phyloP scores from a whole-genome alignment of 202 grass and related monocot genomes.

The Carex arenaria region DNA sequence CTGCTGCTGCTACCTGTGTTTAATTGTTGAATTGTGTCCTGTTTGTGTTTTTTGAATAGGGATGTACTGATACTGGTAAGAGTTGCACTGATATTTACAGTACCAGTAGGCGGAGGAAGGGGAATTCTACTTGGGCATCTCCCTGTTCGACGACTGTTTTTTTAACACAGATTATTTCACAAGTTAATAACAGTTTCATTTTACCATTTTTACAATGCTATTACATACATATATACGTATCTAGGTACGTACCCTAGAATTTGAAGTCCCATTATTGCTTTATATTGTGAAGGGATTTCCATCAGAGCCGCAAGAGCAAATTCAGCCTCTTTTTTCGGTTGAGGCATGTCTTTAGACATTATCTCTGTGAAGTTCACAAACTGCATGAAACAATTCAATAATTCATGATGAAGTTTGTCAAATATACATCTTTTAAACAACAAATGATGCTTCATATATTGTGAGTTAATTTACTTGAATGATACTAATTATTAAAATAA shows the following conservation, averaged over 20 bases:
- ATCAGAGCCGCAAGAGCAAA: conserved; percentile 34
- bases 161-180: conserved; percentile 10
- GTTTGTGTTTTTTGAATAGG: conserved; percentile 27
- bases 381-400: conserved; percentile 5
- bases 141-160: conserved; percentile 41
- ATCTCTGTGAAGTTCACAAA: conserved; percentile 46
- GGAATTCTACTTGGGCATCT: conserved; percentile 51
- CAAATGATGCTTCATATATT: background rate
- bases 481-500: background rate
- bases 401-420: background rate
- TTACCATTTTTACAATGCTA: no score
- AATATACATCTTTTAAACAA: background rate
- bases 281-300: conserved; percentile 39
- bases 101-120: conserved; percentile 55
- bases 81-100: conserved; percentile 35
- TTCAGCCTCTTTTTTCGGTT: conserved; percentile 20
- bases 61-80: conserved; percentile 26
- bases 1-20: conserved; percentile 31
- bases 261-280: conserved; percentile 24
- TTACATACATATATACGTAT: no score
- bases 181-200: background rate
- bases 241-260: background rate
- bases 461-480: background rate
- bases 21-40: conserved; percentile 28
- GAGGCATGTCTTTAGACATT: conserved; percentile 25